Base-by-base conservation (phyloP, 2,329 filamentous ascomycete species). In the Furcasterigmium furcatum region DNA sequence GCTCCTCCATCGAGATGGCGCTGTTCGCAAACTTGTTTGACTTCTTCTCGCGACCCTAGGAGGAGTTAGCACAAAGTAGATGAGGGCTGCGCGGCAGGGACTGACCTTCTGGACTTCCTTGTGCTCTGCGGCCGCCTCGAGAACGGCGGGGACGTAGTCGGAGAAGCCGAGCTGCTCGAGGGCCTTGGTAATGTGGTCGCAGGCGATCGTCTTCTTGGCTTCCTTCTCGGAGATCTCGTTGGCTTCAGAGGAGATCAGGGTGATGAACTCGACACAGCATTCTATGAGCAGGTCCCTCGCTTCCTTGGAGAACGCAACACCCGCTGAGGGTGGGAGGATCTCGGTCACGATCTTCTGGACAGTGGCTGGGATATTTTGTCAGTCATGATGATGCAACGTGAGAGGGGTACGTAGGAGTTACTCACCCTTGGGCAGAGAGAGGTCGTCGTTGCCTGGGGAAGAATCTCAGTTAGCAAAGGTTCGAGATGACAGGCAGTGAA, bases 171-270 rank as follows among this genome's bases (percentile, higher is more conserved):
- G 80, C 58, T 95, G 88, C 58, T 92, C 88, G 35, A 99, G 79
- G 1, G 94, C 94, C 61, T 92, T 92, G 61, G 92, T 95, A 58
- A 99, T 95, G 71, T 99, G 94, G 60, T 99, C 94, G 66, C 90
- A 95, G 12, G 92, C 92, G 57, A 99, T 99, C 4, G 94, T 99
- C 79, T 99, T 99, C 75, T 99, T 99, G 41, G 91, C 90, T 61
- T 99, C 94, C 68, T 96, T 96, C 66, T 99, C 94, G 12, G 91
- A 95, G 53, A 99, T 99, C 59, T 99, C 94, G 68, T 99, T 99
- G 51, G 94, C 94, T 72, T 99, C 92, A 40, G 90, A 95, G n/a
- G 91, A 96, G 57, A 99, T 88, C 59, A 99, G 82, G 16, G 94
- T 97, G 67, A 99, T 96, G 67, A 99, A 99, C 67, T 99, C 94